Evolutionary conservation across 108 stramenopile genomes (phyloP), one percentile per base, ranked within the genome.

Genomic region (Mediolabrus comicus): DNA sequence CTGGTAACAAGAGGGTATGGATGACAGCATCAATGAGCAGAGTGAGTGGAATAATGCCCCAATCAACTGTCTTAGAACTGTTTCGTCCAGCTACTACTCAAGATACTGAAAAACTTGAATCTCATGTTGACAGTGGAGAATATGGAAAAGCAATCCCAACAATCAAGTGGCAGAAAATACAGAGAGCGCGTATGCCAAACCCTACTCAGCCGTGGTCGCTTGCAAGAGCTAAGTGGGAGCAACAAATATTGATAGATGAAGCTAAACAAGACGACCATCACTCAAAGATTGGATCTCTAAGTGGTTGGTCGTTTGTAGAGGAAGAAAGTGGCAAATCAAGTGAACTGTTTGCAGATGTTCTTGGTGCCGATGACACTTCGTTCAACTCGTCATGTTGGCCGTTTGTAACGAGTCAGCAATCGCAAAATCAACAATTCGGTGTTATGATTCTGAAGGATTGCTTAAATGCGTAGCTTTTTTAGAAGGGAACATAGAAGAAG

Each of bases 201-300:
- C 11, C 66, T 33, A 46, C 10, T 26, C 74, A 84, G 51, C 70
- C 82, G 13, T 87, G 86, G 86, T 71, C 75, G 66, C 43, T 84
- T 14, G 78, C 79, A 36, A 54, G 86, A 22, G 83, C 72, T 24
- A 84, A 83, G 32, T 87, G 86, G 86, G 80, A 86, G 56, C 59
- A 74, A 51, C 39, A 51, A 67, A 13, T 2, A 22, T 27, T 25
- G 32, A 14, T 6, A 53, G 30, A 31, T 24, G 69, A 58, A 33
- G 30, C 29, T 17, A 30, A 34, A 43, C 53, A 25, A 4, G 36
- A 28, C 9, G 29, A 39, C 16, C 33, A 61, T 25, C 33, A 11
- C 14, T 4, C 26, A 24, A 26, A 4, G 11, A 31, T 36, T 9
- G 56, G 57, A 32, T 5, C 66, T 3, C 54, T 67, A n/a, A 55